Conservation (phyloP, 202 grass and related monocot species). For the Cymbopogon flexuosus region DNA sequence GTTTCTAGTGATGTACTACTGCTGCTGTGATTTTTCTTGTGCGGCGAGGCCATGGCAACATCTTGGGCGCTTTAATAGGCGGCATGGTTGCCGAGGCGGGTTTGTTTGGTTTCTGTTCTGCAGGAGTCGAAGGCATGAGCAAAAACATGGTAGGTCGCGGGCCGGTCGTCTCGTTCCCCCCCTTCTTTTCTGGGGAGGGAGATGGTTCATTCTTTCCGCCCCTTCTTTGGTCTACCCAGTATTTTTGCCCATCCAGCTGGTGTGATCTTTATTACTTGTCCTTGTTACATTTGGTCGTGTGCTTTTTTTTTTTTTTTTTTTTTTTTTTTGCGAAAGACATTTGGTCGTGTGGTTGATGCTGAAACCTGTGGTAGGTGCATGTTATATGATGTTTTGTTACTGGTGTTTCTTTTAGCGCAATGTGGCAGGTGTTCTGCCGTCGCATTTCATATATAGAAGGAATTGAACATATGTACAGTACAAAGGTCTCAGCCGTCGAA, state of each 20-base stretch:
- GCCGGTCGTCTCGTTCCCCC: conserved; percentile 19
- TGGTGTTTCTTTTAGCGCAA: neutral
- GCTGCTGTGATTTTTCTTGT: conserved; percentile 7
- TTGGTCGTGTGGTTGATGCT: neutral
- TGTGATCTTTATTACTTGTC: conserved; percentile 27
- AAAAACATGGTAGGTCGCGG: conserved; percentile 24
- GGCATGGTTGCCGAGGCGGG: neutral
- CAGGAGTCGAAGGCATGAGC: conserved; percentile 11
- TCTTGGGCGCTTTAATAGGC: conserved; percentile 35
- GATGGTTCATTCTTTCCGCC: conserved; percentile 32
- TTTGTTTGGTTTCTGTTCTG: conserved; percentile 26
- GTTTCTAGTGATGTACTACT: neutral
- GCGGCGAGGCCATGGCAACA: neutral
- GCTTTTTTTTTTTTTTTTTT: no score
- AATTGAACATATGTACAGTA: neutral
- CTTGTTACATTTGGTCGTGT: neutral
- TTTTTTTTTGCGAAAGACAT: no score
- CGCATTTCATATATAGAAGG: neutral
- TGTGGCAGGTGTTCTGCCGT: neutral
- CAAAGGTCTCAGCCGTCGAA: neutral
- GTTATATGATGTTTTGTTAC: neutral
- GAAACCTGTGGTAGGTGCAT: neutral
- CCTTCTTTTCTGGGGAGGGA: neutral
- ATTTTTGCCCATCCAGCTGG: conserved; percentile 26
- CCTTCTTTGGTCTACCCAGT: conserved; percentile 31